Evolutionary conservation across 1,284 basidiomycete genomes (phyloP).

Genomic region (Ustilago shanxiensis): DNA sequence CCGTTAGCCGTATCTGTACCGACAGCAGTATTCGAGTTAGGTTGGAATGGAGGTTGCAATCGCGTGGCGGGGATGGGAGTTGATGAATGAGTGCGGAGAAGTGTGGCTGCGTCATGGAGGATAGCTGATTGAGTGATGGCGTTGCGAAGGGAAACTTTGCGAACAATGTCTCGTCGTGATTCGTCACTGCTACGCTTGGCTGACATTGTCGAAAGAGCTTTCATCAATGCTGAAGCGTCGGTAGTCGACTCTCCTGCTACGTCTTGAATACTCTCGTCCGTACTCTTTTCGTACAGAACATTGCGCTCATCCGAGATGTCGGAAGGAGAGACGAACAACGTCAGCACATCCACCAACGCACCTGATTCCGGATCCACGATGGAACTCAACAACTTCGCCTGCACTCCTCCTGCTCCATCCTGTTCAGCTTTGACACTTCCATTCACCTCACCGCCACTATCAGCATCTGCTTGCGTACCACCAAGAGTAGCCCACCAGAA

Average conservation of each 20-base stretch:
- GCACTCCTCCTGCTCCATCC: conserved; percentile 8
- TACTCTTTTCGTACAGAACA: conserved; percentile 33
- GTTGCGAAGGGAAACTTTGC: conserved; percentile 30
- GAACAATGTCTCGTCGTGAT: conserved; percentile 22
- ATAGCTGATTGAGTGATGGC: conserved; percentile 36
- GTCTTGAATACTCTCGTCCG: background rate
- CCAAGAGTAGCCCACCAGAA: conserved; percentile 42
- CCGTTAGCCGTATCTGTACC: background rate
- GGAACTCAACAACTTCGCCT: conserved; percentile 24
- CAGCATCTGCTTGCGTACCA: conserved; percentile 11
- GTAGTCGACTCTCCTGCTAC: background rate
- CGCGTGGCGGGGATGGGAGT: conserved; percentile 4
- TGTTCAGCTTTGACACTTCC: conserved; percentile 9
- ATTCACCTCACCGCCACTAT: background rate
- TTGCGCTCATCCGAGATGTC: conserved; percentile 42
- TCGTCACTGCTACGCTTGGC: conserved; percentile 28
- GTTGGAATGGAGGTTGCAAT: background rate
- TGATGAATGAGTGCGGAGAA: conserved; percentile 9
- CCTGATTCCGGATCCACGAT: conserved; percentile 35
- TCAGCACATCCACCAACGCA: conserved; percentile 39
- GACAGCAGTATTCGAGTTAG: background rate
- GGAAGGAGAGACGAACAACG: conserved; percentile 39
- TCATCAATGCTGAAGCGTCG: conserved; percentile 1
- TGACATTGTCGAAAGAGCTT: conserved; percentile 30
- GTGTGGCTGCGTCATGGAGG: conserved; percentile 20